Evolutionary conservation across 2,329 filamentous ascomycete species (phyloP), one percentile per base, ranked within the genome.

Genomic region (Volutella citrinella): DNA sequence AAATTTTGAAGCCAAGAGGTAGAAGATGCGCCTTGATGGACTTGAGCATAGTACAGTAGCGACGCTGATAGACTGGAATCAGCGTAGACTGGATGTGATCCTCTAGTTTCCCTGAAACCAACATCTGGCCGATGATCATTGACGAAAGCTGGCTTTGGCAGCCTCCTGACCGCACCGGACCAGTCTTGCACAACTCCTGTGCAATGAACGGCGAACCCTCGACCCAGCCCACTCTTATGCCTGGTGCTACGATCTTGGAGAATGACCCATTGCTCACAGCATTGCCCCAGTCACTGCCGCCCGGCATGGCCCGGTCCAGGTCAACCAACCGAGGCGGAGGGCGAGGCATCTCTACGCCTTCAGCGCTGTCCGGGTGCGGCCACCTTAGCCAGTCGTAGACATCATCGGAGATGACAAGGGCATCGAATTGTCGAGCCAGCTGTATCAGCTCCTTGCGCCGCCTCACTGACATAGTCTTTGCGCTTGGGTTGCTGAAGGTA

Each of bases 311-410:
- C 7, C 32, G n/a, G 18, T 34, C 32, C 4, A 34, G 12, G 12
- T 34, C 32, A 9, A 34, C 32, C 13, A 34, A 19, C 14, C 32
- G 19, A 17, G 32, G 24, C 16, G 24, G 32, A 11, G 15, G 23
- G 7, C 19, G 32, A 24, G 21, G 17, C 9, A 22, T 13, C 6
- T 5, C 15, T 7, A n/a, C n/a, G 8, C 12, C 11, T 20, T 24
- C n/a, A 15, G 10, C 21, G 19, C 30, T 27, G 12, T 38, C 20
- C 11, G 42, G 39, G 4, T 43, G 43, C 6, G 50, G 50, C 80
- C 80, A 86, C 48, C 78, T 71, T 9, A 87, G 63, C 43, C 81
- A 75, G 54, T 87, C 82, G 49, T 87, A 87, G 1, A 87, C 82
- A 57, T 87, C 83, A 54, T 87, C 82, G 3, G 74, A 72, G 8